Evolutionary conservation across 2,329 filamentous ascomycete species (phyloP).

Genomic region (Phyllosticta citribraziliensis): DNA sequence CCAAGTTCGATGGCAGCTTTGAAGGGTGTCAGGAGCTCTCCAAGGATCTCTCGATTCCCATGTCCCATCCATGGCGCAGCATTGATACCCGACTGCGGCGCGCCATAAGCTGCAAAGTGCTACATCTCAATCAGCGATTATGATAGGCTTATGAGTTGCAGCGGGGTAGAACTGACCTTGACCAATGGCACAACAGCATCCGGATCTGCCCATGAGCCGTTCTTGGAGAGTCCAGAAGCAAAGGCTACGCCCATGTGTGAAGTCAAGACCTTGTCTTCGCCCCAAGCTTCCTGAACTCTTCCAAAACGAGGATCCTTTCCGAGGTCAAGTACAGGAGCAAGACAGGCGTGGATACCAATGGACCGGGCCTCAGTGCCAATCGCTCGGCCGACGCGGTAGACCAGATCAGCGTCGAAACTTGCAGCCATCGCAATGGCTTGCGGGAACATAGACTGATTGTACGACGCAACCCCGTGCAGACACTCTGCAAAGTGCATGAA

Average conservation of each 20-base stretch:
- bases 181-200: slow-evolving; percentile 37
- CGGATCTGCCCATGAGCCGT: slow-evolving; percentile 32
- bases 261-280: slow-evolving; percentile 37
- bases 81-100: slow-evolving; percentile 34
- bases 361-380: slow-evolving; percentile 36
- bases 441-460: slow-evolving; percentile 38
- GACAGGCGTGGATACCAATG: slow-evolving; percentile 37
- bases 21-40: slow-evolving; percentile 35
- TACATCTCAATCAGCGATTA: slow-evolving; percentile 4
- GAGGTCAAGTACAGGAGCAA: slow-evolving; percentile 36
- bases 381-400: slow-evolving; percentile 32
- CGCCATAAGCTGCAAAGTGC: slow-evolving; percentile 38
- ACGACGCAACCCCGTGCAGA: slow-evolving; percentile 36
- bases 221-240: slow-evolving; percentile 35
- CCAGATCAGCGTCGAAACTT: slow-evolving; percentile 34
- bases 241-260: slow-evolving; percentile 38
- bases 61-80: slow-evolving; percentile 36
- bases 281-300: slow-evolving; percentile 38
- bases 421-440: slow-evolving; percentile 34
- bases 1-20: slow-evolving; percentile 35
- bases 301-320: slow-evolving; percentile 38
- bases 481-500: slow-evolving; percentile 37
- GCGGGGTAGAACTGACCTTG: slow-evolving; percentile 18
- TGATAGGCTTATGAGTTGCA: slow-evolving; percentile 13
- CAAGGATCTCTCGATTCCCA: slow-evolving; percentile 34